Evolutionary conservation across 2,329 filamentous ascomycete genomes (phyloP).

Genomic region (Sporothrix luriei): DNA sequence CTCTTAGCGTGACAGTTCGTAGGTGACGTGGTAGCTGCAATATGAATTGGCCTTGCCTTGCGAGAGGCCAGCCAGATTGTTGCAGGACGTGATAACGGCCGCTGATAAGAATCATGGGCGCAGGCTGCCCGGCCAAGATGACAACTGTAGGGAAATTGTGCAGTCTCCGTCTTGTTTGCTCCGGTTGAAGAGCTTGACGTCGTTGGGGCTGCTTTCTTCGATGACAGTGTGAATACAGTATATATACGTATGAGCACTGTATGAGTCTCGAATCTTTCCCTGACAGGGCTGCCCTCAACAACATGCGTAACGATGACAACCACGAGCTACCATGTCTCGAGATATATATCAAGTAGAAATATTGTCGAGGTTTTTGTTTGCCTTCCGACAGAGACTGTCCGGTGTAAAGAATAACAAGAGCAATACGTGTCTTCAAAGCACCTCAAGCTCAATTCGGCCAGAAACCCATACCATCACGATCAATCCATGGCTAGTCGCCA

Average conservation of each 20-base stretch:
- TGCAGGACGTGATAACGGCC: constrained; percentile 5
- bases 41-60: not conserved
- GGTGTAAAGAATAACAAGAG: no score
- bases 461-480: no score
- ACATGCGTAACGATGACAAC: not conserved
- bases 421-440: no score
- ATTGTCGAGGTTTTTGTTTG: no score
- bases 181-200: not conserved
- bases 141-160: not conserved
- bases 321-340: no score
- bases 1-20: not conserved
- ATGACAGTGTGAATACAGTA: not conserved
- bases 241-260: not conserved
- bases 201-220: not conserved
- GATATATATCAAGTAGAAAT: no score
- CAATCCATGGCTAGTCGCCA: no score
- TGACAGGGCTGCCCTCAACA: not conserved
- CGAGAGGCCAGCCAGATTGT: not conserved
- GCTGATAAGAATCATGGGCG: not conserved
- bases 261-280: not conserved
- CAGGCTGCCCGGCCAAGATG: not conserved
- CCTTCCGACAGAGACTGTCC: no score
- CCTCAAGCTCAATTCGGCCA: no score
- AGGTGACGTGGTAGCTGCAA: constrained; percentile 9
- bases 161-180: not conserved